Evolutionary conservation across 768 basidiomycete species (phyloP), one percentile per base, ranked within the genome.

Genomic region (Favolaschia claudopus): DNA sequence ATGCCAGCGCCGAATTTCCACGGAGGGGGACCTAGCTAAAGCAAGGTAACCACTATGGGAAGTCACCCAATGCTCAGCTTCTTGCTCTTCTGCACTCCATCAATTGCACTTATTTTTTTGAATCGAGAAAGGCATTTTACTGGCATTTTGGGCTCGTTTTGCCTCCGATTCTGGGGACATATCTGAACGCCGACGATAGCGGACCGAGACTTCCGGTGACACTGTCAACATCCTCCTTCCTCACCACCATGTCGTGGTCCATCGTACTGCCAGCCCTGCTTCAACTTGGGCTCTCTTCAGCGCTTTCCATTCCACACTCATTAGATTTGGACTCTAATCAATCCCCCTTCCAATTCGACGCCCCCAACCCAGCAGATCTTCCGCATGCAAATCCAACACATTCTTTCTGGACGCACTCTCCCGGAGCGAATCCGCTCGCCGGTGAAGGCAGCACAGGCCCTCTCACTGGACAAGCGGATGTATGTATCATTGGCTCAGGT

Each of bases 401-500:
- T 28, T 89, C 92, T 0, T 91, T 90, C 72, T 94, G 93, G 92
- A 76, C 84, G 17, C 72, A 87, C 63, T 77, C 79, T 1, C 80
- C 84, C 0, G 79, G 77, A 20, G 87, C 81, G 0, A 92, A 90
- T 67, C 90, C 90, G 0, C 75, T 92, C 0, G 89, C 87, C 0
- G 76, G 72, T 3, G 82, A 84, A 52, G 93, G 92, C 1, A 92
- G 91, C 66, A 72, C 75, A 7, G 89, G 88, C 1, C 60, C 71
- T 2, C 70, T 93, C n/a, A 84, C 85, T 0, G 43, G 67, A 0
- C 82, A 86, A 47, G 85, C 86, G 3, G 92, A 94, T 65, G 74
- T 93, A 9, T 91, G 87, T 60, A 87, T 94, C 63, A 85, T 95
- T 38, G 93, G 93, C 7, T 85, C 88, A 28, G 92, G 92, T 0